These are phyloP conservation scores for Achaetomiella virescens DNA, from an alignment of 495 filamentous ascomycete species.

Conservation along the genomic window DNA sequence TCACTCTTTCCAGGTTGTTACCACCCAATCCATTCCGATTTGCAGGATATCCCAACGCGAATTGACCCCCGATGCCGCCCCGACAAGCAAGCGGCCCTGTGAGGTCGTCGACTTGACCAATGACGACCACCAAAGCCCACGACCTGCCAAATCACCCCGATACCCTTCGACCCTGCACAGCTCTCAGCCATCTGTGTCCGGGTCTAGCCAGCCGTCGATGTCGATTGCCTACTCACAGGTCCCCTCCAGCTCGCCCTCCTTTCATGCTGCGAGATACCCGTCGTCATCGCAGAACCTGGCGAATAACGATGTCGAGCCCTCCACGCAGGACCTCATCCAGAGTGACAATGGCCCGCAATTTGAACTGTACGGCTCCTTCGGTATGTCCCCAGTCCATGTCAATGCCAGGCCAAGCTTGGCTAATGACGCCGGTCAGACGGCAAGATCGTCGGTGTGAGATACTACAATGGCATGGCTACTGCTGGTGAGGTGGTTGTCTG, in stretches of 20 bases:
- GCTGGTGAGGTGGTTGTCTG: slow-evolving; percentile 65
- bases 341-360: slow-evolving; percentile 38
- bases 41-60: too few species aligned
- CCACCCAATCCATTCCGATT: neutral
- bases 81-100: slow-evolving; percentile 1
- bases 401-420: neutral
- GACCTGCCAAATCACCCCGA: slow-evolving; percentile 13
- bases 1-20: neutral
- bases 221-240: neutral
- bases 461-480: slow-evolving; percentile 67
- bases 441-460: slow-evolving; percentile 78
- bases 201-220: neutral
- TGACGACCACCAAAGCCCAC: neutral
- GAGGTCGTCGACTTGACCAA: slow-evolving; percentile 1
- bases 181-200: neutral
- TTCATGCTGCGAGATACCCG: neutral
- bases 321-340: slow-evolving; percentile 45
- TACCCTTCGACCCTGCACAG: neutral
- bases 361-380: slow-evolving; percentile 48
- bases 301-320: slow-evolving; percentile 38
- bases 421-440: slow-evolving; percentile 38
- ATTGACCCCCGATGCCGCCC: neutral
- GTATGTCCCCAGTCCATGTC: slow-evolving; percentile 13
- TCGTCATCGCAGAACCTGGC: neutral
- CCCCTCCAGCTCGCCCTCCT: neutral